Percentiles rank a stretch among this genome's conserved stretches.
Conservation (phyloP, 805 yeast species). For the Candida tibetensis region DNA sequence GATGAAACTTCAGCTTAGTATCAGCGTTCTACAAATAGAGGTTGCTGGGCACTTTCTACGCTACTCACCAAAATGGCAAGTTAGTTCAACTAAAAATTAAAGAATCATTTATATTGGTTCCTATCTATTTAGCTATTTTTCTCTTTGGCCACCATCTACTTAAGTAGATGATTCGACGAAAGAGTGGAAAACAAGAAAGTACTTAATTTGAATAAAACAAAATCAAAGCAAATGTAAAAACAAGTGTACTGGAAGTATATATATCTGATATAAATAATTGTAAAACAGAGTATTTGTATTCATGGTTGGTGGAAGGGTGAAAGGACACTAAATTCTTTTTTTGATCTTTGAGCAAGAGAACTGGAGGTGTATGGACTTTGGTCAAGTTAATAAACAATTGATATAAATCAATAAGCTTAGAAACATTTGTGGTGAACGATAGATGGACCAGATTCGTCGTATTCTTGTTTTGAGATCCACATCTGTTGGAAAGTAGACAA, state of each 20-base stretch:
- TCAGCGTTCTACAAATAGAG: no score
- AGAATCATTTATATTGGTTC: neutral
- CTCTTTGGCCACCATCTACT: no score
- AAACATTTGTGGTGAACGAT: conserved; percentile 96
- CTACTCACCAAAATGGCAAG: no score
- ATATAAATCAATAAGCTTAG: conserved; percentile 42
- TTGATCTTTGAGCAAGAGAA: neutral
- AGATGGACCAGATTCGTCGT: conserved; percentile 99
- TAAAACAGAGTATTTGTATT: neutral
- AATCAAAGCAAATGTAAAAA: neutral
- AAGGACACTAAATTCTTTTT: neutral
- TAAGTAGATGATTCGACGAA: no score
- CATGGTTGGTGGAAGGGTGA: neutral
- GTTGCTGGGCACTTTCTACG: no score
- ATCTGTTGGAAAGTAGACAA: conserved; percentile 99
- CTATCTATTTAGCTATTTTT: neutral
- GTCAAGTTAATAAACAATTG: neutral
- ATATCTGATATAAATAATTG: neutral
- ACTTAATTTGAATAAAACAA: neutral
- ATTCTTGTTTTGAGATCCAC: conserved; percentile 99
- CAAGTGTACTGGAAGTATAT: neutral
- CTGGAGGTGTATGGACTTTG: neutral
- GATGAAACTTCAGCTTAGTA: no score
- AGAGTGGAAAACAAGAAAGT: no score
- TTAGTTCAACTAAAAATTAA: no score